Evolutionary conservation across 495 filamentous ascomycete genomes (phyloP), one percentile per base, ranked within the genome.

Genomic region (Daldinia bambusicola): DNA sequence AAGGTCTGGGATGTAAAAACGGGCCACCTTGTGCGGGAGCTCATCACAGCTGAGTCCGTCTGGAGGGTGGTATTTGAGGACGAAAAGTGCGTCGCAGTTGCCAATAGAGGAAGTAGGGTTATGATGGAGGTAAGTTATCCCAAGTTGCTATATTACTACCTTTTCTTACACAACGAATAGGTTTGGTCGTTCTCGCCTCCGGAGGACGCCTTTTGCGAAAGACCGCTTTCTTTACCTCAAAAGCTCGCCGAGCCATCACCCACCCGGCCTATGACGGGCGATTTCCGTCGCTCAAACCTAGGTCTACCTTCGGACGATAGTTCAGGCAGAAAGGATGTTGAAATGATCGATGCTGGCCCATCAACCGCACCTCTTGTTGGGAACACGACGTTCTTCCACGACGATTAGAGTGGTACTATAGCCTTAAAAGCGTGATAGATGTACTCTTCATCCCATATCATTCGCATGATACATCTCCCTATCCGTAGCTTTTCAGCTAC

Each of bases 31-130:
- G 90, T 98, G 22, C 89, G 95, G 31, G 95, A 99, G 80, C 87
- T 99, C 10, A 93, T 93, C 7, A 86, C 89, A 14, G 93, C 94
- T 1, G 94, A 99, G 72, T 93, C 93, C 8, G 95, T 99, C 2
- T 99, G 95, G 95, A 86, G 96, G 56, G 95, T 98, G 31, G 96
- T 95, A 1, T 98, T 99, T 77, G 95, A 99, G 77, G 94, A 97
- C 56, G 96, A 99, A 80, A 98, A 97, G 76, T 95, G 93, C 59
- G 94, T 99, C 16, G 94, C 98, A 40, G 94, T 99, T 88, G 95
- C 95, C 2, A 90, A 90, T 71, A 86, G 95, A 63, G 87, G 86
- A 30, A 88, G 87, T 52, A 87, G 92, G 61, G 98, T 96, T 1
- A 91, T 98, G 61, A 99, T 99, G 95, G 95, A 99, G 90, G 95